Conservation (phyloP, 2,329 filamentous ascomycete species). For the Alternaria longipes region DNA sequence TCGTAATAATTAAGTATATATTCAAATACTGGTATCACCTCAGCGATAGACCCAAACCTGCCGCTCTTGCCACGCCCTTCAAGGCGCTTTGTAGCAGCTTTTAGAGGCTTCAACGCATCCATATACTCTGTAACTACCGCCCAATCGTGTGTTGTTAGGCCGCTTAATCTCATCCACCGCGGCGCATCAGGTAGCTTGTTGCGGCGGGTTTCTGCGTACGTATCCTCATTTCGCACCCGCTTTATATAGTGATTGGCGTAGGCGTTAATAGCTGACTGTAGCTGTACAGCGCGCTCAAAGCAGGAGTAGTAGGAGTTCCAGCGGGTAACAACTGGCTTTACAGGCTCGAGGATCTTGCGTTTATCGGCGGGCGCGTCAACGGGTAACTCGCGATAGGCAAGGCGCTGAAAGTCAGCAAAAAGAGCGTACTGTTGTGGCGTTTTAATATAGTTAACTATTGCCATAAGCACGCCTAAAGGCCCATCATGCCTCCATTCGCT, state of each 20-base stretch:
- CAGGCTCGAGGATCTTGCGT: background rate
- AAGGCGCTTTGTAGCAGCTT: constrained; percentile 9
- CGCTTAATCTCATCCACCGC: background rate
- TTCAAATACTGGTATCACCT: constrained; percentile 11
- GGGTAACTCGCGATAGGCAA: background rate
- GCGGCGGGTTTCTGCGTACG: background rate
- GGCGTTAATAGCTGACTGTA: background rate
- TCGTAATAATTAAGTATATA: background rate
- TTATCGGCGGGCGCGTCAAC: background rate
- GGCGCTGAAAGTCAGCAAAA: background rate
- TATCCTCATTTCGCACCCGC: background rate
- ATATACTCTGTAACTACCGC: constrained; percentile 11
- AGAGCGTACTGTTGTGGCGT: constrained; percentile 9
- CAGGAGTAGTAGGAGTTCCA: background rate
- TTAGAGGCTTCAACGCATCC: constrained; percentile 2
- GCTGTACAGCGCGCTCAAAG: background rate
- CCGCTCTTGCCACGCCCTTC: background rate
- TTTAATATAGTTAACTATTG: constrained; percentile 14
- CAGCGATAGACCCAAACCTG: background rate
- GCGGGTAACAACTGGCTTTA: background rate
- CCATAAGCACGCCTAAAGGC: constrained; percentile 9
- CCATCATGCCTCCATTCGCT: background rate
- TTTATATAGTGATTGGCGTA: background rate
- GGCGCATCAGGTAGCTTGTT: background rate
- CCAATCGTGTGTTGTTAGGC: constrained; percentile 9